These are phyloP conservation scores for Fusarium tuaranense DNA, from an alignment of 2,329 filamentous ascomycete genomes.

Conservation along the genomic window DNA sequence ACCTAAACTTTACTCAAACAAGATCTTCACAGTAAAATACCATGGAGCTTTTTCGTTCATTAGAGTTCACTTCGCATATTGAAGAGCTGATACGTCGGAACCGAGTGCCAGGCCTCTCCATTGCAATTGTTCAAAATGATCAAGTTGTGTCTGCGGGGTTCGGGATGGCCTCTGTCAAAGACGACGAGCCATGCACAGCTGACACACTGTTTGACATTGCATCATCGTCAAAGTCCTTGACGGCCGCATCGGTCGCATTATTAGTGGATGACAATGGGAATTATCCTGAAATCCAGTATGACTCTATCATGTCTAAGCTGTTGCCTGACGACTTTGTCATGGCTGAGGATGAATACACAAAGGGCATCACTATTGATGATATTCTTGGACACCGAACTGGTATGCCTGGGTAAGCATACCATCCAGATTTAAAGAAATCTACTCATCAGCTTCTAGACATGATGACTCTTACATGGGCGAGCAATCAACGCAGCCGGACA, in stretches of 20 bases:
- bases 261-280: not conserved
- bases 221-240: slow-evolving; percentile 16
- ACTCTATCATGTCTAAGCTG: slow-evolving; percentile 5
- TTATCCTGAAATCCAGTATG: not conserved
- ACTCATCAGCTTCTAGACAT: not conserved
- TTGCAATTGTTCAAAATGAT: not conserved
- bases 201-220: slow-evolving; percentile 25
- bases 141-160: not conserved
- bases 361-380: slow-evolving; percentile 4
- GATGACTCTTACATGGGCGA: slow-evolving; percentile 19
- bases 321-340: slow-evolving; percentile 14
- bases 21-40: not conserved
- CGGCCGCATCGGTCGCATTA: not conserved
- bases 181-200: not conserved
- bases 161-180: not conserved
- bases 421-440: accelerated
- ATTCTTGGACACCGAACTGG: slow-evolving; percentile 16
- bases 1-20: not conserved
- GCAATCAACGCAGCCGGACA: not conserved
- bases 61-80: not conserved
- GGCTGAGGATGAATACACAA: not conserved
- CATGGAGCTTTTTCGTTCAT: not conserved
- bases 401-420: not conserved
- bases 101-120: slow-evolving; percentile 11
- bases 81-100: not conserved